A percentile compares a stretch with the other conserved stretches of the same genome.
These are phyloP conservation scores for Colletotrichum sp. DNA, from an alignment of 2,329 filamentous ascomycete species.

Conservation along the genomic window DNA sequence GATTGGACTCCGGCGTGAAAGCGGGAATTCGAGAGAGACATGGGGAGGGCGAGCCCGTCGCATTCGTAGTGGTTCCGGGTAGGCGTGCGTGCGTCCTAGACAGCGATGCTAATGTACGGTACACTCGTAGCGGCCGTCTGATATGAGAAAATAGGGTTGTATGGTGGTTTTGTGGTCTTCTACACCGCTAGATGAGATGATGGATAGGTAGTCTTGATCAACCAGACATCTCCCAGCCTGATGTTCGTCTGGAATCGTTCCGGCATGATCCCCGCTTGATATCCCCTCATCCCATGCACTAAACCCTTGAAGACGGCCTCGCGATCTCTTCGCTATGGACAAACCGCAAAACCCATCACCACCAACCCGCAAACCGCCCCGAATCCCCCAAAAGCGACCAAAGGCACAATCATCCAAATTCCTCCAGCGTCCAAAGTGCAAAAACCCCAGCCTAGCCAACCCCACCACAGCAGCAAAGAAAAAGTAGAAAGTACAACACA, in stretches of 20 bases:
- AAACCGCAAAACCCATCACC: not conserved
- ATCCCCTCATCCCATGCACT: no score
- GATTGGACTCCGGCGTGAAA: not conserved
- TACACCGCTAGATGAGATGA: not conserved
- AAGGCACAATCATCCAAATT: not conserved
- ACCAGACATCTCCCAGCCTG: not conserved
- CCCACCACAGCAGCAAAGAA: not conserved
- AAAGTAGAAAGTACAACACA: not conserved
- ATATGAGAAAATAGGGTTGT: not conserved
- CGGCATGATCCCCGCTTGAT: not conserved
- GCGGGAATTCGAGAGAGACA: not conserved
- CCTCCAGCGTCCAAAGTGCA: not conserved
- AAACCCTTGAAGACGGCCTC: not conserved
- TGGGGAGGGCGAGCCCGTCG: not conserved
- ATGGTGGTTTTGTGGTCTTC: not conserved
- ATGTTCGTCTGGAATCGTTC: not conserved
- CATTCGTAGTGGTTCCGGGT: not conserved
- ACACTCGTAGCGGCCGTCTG: not conserved
- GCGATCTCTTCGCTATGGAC: not conserved
- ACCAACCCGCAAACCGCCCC: not conserved
- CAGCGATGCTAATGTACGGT: not conserved
- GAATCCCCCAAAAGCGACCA: accelerated
- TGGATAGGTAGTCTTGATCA: not conserved
- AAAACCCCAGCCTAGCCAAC: not conserved
- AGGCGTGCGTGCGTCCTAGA: not conserved